Evolutionary conservation across 2,329 filamentous ascomycete species (phyloP).

Genomic region (Rhytidhysteron rufulum): DNA sequence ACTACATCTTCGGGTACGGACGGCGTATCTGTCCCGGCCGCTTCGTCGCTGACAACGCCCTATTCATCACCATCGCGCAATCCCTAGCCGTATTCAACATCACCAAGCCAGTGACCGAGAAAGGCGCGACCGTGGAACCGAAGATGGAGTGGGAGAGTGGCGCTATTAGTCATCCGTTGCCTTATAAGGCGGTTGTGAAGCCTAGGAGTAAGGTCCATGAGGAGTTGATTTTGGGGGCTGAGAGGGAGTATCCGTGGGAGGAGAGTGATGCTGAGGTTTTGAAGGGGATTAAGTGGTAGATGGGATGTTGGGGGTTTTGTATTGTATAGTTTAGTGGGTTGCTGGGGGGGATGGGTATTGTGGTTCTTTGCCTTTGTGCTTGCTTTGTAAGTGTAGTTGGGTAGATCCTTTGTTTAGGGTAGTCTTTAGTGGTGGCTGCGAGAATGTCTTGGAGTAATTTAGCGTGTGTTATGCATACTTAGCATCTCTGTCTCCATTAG

Average conservation of each 20-base stretch:
- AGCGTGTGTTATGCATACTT: too few species aligned
- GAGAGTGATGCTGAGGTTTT: conserved; percentile 35
- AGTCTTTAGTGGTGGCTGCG: too few species aligned
- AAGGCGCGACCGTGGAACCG: conserved; percentile 37
- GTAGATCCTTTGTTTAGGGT: too few species aligned
- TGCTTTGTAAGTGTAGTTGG: too few species aligned
- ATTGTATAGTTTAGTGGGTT: too few species aligned
- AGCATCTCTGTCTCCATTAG: too few species aligned
- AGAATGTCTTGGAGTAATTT: too few species aligned
- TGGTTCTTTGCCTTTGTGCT: too few species aligned
- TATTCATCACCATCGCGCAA: conserved; percentile 42
- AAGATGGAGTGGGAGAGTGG: conserved; percentile 34
- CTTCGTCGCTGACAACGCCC: conserved; percentile 38
- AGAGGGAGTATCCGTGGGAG: conserved; percentile 37
- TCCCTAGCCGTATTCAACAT: conserved; percentile 47
- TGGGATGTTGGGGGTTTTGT: too few species aligned
- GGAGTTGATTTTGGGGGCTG: conserved; percentile 29
- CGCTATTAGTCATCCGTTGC: conserved; percentile 36
- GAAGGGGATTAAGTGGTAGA: background rate
- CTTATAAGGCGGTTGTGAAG: conserved; percentile 31
- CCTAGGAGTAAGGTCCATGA: conserved; percentile 32
- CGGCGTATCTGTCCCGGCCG: conserved; percentile 42
- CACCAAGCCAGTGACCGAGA: conserved; percentile 30
- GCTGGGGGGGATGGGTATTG: too few species aligned
- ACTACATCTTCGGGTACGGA: conserved; percentile 37